A percentile compares a stretch with the other conserved stretches of the same genome.
phyloP scores from a whole-genome alignment of 2,329 filamentous ascomycete genomes.

The Trichophaea hybrida region DNA sequence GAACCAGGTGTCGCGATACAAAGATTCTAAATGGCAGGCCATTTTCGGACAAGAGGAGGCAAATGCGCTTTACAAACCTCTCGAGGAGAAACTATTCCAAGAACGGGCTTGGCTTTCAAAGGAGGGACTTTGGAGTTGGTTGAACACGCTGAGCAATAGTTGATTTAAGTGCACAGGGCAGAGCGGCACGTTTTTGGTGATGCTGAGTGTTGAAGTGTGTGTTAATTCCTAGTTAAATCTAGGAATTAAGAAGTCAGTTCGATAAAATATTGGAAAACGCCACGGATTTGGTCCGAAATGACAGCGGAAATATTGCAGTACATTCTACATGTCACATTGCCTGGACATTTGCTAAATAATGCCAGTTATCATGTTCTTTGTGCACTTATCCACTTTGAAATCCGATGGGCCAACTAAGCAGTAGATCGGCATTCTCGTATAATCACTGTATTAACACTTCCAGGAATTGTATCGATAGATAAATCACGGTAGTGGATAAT shows the following conservation, averaged over 20 bases:
- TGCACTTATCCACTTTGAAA: no score
- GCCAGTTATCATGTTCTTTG: no score
- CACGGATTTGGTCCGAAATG: conserved; percentile 44
- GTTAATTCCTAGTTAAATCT: conserved; percentile 17
- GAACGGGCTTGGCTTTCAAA: conserved; percentile 46
- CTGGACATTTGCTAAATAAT: not conserved
- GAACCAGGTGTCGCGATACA: conserved; percentile 41
- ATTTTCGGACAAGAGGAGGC: conserved; percentile 45
- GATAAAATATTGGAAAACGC: conserved; percentile 39
- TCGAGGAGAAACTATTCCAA: conserved; percentile 42
- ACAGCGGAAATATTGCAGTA: conserved; percentile 46
- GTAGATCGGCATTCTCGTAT: no score
- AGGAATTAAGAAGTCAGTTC: conserved; percentile 38
- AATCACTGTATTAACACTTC: no score
- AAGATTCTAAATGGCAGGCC: conserved; percentile 48
- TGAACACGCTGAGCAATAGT: conserved; percentile 56
- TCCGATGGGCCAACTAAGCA: no score
- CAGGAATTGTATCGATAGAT: no score
- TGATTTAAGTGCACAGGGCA: conserved; percentile 39
- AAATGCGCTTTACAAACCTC: conserved; percentile 46
- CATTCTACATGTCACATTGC: conserved; percentile 32
- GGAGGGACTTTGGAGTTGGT: conserved; percentile 49
- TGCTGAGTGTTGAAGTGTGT: not conserved
- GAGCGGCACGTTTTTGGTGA: conserved; percentile 31
- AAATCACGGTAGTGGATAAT: no score